Base-by-base conservation (phyloP, 225 moss, liverwort and hornwort species). In the Thuidium tamariscinum region DNA sequence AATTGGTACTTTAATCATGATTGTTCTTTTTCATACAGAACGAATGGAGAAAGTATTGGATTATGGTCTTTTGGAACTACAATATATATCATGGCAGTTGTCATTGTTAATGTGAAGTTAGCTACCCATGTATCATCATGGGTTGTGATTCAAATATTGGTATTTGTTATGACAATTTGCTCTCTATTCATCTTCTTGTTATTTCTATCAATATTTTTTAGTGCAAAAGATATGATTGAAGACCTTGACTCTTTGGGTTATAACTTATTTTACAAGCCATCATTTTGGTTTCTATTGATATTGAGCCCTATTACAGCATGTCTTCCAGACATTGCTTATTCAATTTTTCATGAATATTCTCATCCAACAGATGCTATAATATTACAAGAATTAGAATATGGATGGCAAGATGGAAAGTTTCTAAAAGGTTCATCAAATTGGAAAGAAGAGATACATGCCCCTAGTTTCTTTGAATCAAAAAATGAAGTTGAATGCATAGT, bases 21-120 rank as follows among this genome's bases (percentile, higher is more conserved):
- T 68, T 67, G 3, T 77, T 26, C 2, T 60, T 51, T 49, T 23
- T 8, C 3, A 29, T 79, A 66, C 84, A 97, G 96, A 37, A 74
- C 77, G 42, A 59, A 84, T 67, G 97, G 97, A 49, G 95, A 93
- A n/a, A 94, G 93, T 59, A 84, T 91, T 32, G 91, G 89, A 62
- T 68, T 97, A 9, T 92, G 94, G 91, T 87, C 89, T 62, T 83
- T 98, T 44, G 98, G 98, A 85, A 79, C 90, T 80, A 89, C 89
- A 22, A 86, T 93, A 18, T 98, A 95, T 75, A 54, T 94, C 3
- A 85, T 93, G 77, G 91, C 82, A 6, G 82, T 97, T 30, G 91
- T 97, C 34, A 94, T 94, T 51, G 97, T 98, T 13, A 98, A 93
- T 49, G 37, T 94, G 46, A 96, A 96, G 63, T 90, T 96, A 26